Conservation (phyloP, 2,329 filamentous ascomycete genomes). For the Aschersonia sp. region DNA sequence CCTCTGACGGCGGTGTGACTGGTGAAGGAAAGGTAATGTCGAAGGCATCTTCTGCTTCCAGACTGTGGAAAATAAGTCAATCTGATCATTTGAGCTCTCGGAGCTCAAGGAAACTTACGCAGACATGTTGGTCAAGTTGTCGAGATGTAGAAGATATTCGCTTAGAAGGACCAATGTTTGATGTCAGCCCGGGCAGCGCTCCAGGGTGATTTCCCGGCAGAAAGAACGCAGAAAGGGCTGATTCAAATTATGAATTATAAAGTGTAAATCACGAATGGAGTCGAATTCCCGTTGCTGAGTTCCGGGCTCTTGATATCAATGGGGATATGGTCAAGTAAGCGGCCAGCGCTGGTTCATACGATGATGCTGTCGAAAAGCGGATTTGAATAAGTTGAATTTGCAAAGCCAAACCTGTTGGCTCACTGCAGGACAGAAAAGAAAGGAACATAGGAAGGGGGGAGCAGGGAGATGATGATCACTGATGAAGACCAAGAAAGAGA, state of each 20-base stretch:
- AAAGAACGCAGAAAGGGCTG: too few species aligned
- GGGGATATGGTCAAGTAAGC: background rate
- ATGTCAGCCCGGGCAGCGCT: background rate
- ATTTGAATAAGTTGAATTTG: background rate
- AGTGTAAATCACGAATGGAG: too few species aligned
- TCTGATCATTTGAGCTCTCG: background rate
- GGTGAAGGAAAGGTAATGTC: slow-evolving; percentile 40
- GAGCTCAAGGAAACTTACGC: slow-evolving; percentile 1
- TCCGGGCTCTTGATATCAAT: too few species aligned
- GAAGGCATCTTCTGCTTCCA: slow-evolving; percentile 48
- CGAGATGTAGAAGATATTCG: background rate
- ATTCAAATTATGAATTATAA: too few species aligned
- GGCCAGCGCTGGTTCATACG: slow-evolving; percentile 2
- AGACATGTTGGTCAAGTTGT: slow-evolving; percentile 1
- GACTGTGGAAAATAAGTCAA: slow-evolving; percentile 25
- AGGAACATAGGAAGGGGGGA: slow-evolving; percentile 8
- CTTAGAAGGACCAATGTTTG: background rate
- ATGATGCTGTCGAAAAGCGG: too few species aligned
- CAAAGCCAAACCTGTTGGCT: slow-evolving; percentile 1
- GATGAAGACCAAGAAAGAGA: slow-evolving; percentile 1
- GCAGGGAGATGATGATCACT: slow-evolving; percentile 6
- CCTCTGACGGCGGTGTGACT: slow-evolving; percentile 12
- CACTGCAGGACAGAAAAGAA: slow-evolving; percentile 3
- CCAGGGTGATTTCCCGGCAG: too few species aligned
- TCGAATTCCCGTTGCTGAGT: too few species aligned